Percentiles rank a stretch among this genome's conserved stretches.
These are phyloP conservation scores for Baorangia bicolor DNA, from an alignment of 768 basidiomycete genomes.

Conservation along the genomic window DNA sequence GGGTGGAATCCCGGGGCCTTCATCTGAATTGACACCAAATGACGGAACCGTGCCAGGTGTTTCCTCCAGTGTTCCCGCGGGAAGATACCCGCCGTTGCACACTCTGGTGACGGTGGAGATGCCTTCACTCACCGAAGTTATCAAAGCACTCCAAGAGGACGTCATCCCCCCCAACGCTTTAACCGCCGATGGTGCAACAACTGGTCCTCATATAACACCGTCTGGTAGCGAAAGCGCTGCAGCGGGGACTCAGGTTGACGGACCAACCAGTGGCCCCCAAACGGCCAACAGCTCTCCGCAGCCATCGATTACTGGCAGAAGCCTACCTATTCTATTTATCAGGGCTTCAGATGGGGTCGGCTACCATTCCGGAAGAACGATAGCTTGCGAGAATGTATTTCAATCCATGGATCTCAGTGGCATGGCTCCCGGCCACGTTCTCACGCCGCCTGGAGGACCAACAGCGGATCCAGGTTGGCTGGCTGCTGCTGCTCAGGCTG, in stretches of 20 bases:
- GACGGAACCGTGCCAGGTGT: constrained; percentile 22
- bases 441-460: constrained; percentile 42
- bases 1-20: constrained; percentile 42
- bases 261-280: constrained; percentile 23
- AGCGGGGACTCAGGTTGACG: constrained; percentile 31
- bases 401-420: constrained; percentile 62
- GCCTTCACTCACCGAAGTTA: constrained; percentile 72
- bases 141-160: constrained; percentile 78
- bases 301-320: constrained; percentile 62
- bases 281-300: constrained; percentile 32
- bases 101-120: constrained; percentile 85
- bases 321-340: constrained; percentile 78
- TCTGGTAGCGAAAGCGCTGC: constrained; percentile 21
- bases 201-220: constrained; percentile 36
- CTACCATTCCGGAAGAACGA: constrained; percentile 83
- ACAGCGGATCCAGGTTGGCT: constrained; percentile 67
- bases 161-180: constrained; percentile 43
- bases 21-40: constrained; percentile 30
- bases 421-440: constrained; percentile 44
- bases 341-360: constrained; percentile 82
- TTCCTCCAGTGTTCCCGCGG: constrained; percentile 28
- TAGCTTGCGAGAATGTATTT: constrained; percentile 81
- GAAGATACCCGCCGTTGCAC: constrained; percentile 64
- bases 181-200: constrained; percentile 36
- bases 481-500: constrained; percentile 71